Percentiles rank a stretch among this genome's conserved stretches.
Conservation (phyloP, 345 rosid genomes). For the Lepidium didymum region DNA sequence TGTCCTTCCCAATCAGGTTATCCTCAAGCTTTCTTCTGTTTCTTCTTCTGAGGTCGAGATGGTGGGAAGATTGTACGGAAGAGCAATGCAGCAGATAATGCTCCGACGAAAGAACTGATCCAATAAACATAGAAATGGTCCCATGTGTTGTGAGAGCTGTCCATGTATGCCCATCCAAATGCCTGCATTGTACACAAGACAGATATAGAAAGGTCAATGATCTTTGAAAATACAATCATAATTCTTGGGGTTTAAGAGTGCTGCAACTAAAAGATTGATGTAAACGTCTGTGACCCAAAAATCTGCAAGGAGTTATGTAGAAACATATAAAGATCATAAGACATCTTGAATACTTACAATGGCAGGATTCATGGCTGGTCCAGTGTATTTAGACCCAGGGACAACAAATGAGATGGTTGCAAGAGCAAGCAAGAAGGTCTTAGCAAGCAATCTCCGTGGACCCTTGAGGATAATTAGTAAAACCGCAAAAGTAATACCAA, state of each 20-base stretch:
- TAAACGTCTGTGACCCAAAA: neutral
- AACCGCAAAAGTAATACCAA: constrained; percentile 65
- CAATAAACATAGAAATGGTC: constrained; percentile 93
- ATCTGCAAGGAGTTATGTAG: neutral
- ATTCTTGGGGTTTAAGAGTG: neutral
- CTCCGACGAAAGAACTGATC: constrained; percentile 89
- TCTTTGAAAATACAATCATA: neutral
- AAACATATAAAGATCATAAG: neutral
- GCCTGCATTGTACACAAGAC: constrained; percentile 48
- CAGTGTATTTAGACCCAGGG: constrained; percentile 66
- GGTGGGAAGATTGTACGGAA: constrained; percentile 69
- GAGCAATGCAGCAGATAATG: constrained; percentile 67
- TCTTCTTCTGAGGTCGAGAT: constrained; percentile 29
- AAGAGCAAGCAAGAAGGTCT: constrained; percentile 60
- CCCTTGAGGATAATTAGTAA: constrained; percentile 68
- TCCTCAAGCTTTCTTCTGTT: constrained; percentile 54
- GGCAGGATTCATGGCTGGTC: constrained; percentile 99
- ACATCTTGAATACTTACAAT: constrained; percentile 49
- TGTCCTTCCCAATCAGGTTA: neutral
- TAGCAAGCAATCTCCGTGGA: constrained; percentile 45
- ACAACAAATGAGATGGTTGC: constrained; percentile 59
- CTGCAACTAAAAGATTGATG: neutral
- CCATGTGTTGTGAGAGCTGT: constrained; percentile 83
- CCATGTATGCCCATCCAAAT: constrained; percentile 87
- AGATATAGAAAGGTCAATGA: neutral